Percentiles rank a stretch among this genome's conserved stretches.
Conservation (phyloP, 2,329 filamentous ascomycete species). For the Boeremia lycopersici region DNA sequence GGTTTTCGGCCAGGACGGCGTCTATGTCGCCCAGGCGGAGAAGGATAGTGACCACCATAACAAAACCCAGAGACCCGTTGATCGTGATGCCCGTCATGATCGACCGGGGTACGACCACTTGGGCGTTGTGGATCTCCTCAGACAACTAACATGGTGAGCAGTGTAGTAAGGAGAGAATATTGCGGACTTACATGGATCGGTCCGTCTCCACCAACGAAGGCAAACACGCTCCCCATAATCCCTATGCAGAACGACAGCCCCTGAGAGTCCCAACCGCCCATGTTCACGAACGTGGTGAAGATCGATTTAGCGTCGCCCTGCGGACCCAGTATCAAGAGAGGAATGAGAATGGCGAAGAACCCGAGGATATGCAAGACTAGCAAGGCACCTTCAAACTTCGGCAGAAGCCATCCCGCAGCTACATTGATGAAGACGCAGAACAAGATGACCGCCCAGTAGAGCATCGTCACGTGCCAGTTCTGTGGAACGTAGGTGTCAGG, state of each 20-base stretch:
- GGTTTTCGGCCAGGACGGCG: constrained; percentile 41
- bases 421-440: constrained; percentile 53
- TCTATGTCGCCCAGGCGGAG: constrained; percentile 46
- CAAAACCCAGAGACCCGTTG: constrained; percentile 48
- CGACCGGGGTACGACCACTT: constrained; percentile 38
- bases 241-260: constrained; percentile 53
- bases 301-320: constrained; percentile 47
- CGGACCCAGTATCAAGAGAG: constrained; percentile 52
- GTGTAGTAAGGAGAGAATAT: not conserved
- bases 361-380: constrained; percentile 57
- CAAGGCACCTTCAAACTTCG: constrained; percentile 54
- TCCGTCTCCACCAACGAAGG: constrained; percentile 46
- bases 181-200: constrained; percentile 42
- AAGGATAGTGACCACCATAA: constrained; percentile 33
- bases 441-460: constrained; percentile 53
- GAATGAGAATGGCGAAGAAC: constrained; percentile 57
- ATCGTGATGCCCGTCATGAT: constrained; percentile 48
- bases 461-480: constrained; percentile 57
- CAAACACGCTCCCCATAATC: constrained; percentile 42
- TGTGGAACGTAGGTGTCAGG: constrained; percentile 44
- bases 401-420: constrained; percentile 50
- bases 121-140: constrained; percentile 41
- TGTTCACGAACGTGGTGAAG: constrained; percentile 54
- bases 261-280: constrained; percentile 51
- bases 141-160: constrained; percentile 30